phyloP scores from a whole-genome alignment of 208 protist species.

The Acanthamoeba healyi region DNA sequence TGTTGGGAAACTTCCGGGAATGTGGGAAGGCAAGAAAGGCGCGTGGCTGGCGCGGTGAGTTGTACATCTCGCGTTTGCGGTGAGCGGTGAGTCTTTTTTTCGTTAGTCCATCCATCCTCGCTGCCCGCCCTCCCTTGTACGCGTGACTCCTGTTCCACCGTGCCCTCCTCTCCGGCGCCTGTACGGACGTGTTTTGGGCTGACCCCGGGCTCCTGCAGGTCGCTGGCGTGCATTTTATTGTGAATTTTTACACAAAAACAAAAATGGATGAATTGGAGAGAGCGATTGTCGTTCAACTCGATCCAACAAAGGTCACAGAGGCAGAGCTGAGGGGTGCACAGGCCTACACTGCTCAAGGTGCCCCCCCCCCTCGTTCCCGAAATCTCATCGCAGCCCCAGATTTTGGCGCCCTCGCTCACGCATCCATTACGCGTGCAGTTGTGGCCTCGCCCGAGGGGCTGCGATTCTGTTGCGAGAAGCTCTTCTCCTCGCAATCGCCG shows the following conservation, averaged over 20 bases:
- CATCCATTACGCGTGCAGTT: background rate
- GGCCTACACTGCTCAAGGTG: slow-evolving; percentile 68
- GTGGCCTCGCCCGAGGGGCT: slow-evolving; percentile 68
- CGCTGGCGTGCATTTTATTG: too few species aligned
- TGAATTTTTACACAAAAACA: background rate
- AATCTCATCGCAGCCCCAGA: background rate
- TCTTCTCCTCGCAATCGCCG: slow-evolving; percentile 66
- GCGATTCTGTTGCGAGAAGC: slow-evolving; percentile 79
- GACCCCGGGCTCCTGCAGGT: too few species aligned
- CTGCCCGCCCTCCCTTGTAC: background rate
- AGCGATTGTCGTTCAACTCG: slow-evolving; percentile 77
- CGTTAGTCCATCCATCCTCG: background rate
- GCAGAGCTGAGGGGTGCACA: slow-evolving; percentile 73
- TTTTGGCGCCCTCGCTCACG: background rate
- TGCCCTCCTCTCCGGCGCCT: too few species aligned
- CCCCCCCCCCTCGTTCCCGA: background rate
- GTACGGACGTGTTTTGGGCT: too few species aligned
- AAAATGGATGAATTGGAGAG: slow-evolving; percentile 84
- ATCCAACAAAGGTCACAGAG: slow-evolving; percentile 58
- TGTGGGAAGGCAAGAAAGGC: background rate
- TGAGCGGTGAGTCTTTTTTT: background rate
- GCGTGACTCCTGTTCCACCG: too few species aligned
- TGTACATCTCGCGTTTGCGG: background rate
- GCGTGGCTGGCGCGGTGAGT: too few species aligned
- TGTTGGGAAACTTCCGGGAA: slow-evolving; percentile 8